phyloP scores from a whole-genome alignment of 768 basidiomycete genomes.

The Suillus bovinus region DNA sequence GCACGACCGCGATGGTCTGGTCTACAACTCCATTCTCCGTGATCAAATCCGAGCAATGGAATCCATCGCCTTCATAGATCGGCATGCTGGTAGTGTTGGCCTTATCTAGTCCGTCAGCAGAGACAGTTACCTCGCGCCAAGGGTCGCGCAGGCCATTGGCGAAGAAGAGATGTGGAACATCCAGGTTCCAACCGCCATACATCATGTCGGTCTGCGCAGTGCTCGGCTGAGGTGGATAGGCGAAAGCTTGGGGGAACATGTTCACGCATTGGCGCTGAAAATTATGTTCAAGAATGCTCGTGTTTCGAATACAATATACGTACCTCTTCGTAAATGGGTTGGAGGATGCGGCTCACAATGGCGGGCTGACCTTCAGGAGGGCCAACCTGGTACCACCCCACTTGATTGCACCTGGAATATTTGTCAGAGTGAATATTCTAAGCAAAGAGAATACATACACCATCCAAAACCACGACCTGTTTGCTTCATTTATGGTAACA shows the following conservation, averaged over 20 bases:
- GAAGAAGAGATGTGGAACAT: constrained; percentile 61
- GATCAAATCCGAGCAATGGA: constrained; percentile 67
- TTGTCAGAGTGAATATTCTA: not conserved
- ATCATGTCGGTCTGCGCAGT: constrained; percentile 43
- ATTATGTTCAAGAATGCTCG: not conserved
- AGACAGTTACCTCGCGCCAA: constrained; percentile 70
- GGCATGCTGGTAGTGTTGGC: constrained; percentile 54
- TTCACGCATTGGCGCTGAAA: constrained; percentile 64
- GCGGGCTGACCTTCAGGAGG: constrained; percentile 38
- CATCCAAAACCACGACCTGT: constrained; percentile 73
- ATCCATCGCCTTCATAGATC: constrained; percentile 59
- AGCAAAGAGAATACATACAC: constrained; percentile 40
- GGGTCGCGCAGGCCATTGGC: constrained; percentile 69
- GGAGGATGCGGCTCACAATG: constrained; percentile 35
- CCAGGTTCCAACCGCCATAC: constrained; percentile 68
- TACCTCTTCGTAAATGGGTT: constrained; percentile 32
- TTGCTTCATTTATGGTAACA: constrained; percentile 51
- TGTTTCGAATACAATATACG: not conserved
- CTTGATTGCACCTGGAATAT: constrained; percentile 61
- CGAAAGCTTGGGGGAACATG: constrained; percentile 65
- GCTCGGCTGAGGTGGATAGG: constrained; percentile 44
- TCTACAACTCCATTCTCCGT: constrained; percentile 44
- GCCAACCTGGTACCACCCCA: constrained; percentile 50
- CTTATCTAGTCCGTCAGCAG: constrained; percentile 49
- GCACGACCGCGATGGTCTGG: constrained; percentile 53